phyloP scores from a whole-genome alignment of 2,329 filamentous ascomycete species.

The Coniochaeta sp. region DNA sequence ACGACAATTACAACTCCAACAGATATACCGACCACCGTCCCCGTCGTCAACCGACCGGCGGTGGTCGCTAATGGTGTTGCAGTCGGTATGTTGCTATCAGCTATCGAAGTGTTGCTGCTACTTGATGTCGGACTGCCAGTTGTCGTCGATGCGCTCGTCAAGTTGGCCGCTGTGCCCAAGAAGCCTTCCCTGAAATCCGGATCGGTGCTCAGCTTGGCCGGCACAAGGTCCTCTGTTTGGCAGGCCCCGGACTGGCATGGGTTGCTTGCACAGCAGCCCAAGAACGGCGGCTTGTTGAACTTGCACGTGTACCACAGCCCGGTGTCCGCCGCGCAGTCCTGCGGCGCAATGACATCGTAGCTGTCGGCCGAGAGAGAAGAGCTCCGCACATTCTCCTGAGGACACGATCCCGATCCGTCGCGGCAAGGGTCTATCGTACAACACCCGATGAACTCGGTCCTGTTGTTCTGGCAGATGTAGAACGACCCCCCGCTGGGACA shows the following conservation, averaged over 20 bases:
- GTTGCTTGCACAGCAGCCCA: slow-evolving; percentile 30
- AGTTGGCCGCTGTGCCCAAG: slow-evolving; percentile 4
- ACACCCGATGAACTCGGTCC: slow-evolving; percentile 31
- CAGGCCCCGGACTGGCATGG: slow-evolving; percentile 22
- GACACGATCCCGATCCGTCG: slow-evolving; percentile 6
- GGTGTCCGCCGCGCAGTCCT: slow-evolving; percentile 21
- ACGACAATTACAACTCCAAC: slow-evolving; percentile 7
- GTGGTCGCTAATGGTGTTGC: not conserved
- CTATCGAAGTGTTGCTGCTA: not conserved
- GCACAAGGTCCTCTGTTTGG: slow-evolving; percentile 14
- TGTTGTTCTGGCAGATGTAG: slow-evolving; percentile 26
- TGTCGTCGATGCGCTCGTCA: not conserved
- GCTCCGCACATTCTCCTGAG: slow-evolving; percentile 2
- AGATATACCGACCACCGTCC: slow-evolving; percentile 13
- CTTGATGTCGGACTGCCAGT: not conserved
- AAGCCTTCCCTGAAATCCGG: slow-evolving; percentile 8
- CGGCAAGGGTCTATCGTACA: slow-evolving; percentile 21
- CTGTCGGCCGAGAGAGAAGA: slow-evolving; percentile 10
- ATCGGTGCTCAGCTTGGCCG: slow-evolving; percentile 19
- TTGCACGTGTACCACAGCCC: slow-evolving; percentile 27
- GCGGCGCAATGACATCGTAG: slow-evolving; percentile 20
- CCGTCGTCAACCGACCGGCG: slow-evolving; percentile 6
- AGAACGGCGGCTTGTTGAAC: slow-evolving; percentile 21
- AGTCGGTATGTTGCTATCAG: too few relatives aligned
- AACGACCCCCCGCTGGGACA: slow-evolving; percentile 26